These are phyloP conservation scores for Cicer arietinum DNA, from an alignment of 306 rosid species.

Conservation along the genomic window DNA sequence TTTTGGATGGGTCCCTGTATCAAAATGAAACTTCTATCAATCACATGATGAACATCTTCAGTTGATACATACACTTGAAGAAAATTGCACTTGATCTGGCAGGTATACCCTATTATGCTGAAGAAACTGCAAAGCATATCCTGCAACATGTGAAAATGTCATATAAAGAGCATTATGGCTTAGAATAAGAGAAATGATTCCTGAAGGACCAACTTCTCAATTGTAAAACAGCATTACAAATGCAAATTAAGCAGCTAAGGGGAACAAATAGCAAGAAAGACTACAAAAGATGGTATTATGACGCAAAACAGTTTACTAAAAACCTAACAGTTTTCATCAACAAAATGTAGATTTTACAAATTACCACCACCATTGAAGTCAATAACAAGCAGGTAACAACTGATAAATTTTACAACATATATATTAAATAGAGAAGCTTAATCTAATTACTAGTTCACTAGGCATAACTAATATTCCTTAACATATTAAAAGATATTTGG, in stretches of 20 bases:
- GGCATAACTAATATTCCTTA: constrained; percentile 11
- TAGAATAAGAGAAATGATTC: constrained; percentile 31
- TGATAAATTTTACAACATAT: background rate
- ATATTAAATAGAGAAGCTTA: constrained; percentile 21
- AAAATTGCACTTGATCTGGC: constrained; percentile 32
- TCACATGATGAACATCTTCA: constrained; percentile 40
- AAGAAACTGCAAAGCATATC: constrained; percentile 99
- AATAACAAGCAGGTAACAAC: constrained; percentile 37
- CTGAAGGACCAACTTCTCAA: constrained; percentile 25
- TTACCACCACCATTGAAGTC: background rate
- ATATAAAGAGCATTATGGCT: constrained; percentile 45
- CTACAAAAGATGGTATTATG: constrained; percentile 12
- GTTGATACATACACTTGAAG: constrained; percentile 33
- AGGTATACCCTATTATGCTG: constrained; percentile 87
- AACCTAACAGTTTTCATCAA: constrained; percentile 22
- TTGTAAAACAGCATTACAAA: constrained; percentile 20
- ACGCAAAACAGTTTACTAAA: background rate
- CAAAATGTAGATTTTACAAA: constrained; percentile 21
- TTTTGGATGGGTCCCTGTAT: constrained; percentile 90
- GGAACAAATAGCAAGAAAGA: constrained; percentile 3
- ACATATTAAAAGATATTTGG: constrained; percentile 13
- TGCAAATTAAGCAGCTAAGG: constrained; percentile 18
- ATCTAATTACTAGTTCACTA: constrained; percentile 1
- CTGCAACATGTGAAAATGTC: constrained; percentile 58
- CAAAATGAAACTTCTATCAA: constrained; percentile 39